A percentile compares a stretch with the other conserved stretches of the same genome.
Evolutionary conservation across 345 rosid genomes (phyloP).

Genomic region (Rhizophora mangle): DNA sequence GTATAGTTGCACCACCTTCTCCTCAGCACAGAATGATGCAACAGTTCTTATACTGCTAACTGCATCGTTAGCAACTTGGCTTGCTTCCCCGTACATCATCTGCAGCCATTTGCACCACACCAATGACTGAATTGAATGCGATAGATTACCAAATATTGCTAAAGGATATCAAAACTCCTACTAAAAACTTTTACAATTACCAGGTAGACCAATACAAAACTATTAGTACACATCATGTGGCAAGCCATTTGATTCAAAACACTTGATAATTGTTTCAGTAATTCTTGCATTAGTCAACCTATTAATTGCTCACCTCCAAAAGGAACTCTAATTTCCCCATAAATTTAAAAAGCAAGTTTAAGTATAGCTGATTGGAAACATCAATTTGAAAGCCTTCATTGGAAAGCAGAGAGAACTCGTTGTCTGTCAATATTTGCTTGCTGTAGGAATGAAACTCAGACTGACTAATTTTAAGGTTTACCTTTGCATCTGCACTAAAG

Average conservation of each 20-base stretch:
- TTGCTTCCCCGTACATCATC: conserved; percentile 19
- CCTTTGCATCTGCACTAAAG: conserved; percentile 43
- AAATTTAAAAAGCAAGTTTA: background rate
- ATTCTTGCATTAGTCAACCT: no score
- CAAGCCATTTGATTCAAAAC: no score
- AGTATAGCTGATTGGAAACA: background rate
- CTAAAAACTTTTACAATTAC: no score
- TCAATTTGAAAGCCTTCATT: background rate
- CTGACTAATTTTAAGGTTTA: background rate
- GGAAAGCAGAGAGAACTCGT: no score
- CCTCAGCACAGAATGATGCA: conserved; percentile 34
- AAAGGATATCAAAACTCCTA: no score
- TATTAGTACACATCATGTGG: no score
- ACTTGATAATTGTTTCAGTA: no score
- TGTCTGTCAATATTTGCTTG: background rate
- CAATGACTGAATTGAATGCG: background rate
- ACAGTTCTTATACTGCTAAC: conserved; percentile 34
- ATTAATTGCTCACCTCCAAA: no score
- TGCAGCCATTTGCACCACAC: background rate
- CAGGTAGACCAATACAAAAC: no score
- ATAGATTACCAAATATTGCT: no score
- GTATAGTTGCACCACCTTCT: conserved; percentile 29
- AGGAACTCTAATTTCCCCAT: background rate
- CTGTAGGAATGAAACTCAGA: background rate
- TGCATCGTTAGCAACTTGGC: conserved; percentile 30